Base-by-base conservation (phyloP, 2,329 filamentous ascomycete species). In the Alternaria consortialis region DNA sequence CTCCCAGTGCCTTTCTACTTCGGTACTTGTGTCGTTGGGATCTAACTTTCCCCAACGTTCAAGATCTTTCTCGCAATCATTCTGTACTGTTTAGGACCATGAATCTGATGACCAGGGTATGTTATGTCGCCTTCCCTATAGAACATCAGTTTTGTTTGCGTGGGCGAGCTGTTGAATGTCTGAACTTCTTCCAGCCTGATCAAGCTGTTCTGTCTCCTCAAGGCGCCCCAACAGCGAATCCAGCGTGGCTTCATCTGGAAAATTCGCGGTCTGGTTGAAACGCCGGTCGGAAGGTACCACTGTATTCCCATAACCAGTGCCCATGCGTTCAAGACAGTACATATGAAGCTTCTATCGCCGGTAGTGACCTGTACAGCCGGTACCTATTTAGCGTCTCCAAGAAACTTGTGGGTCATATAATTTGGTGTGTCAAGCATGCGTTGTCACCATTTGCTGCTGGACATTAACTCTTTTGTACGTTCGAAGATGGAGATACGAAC, bases 291-390 rank as follows among this genome's bases (percentile, higher is more conserved):
- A 5, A 1, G 56, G 48, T 7, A 63, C 60, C 17, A 11, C 27
- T 42, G 15, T 53, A 8, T 40, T 32, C 65, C 68, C 64, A 73
- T 53, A 3, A 64, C 68, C 9, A 71, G 32, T 8, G 64, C 53
- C 67, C 68, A 73, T 2, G 61, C 69, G 29, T 63, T 70, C 27
- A 70, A n/a, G 7, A 70, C 52, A 1, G 54, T 54, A 17, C 52
- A 65, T 11, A 40, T 39, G 15, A 44, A 48, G 23, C 55, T 58
- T 12, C 40, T 47, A 9, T 51, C 46, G 1, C 23, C 13, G 9
- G 46, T 46, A 11, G 39, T 36, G 29, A 40, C 11, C 23, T 60
- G 62, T 13, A 63, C 48, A 29, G 52, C 61, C 9, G 43, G 48
- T 7, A 60, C 32, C 63, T 61, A 66, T 6, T 44, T 13, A 8